phyloP scores from a whole-genome alignment of 768 basidiomycete species.

The Agrocybe pediades region DNA sequence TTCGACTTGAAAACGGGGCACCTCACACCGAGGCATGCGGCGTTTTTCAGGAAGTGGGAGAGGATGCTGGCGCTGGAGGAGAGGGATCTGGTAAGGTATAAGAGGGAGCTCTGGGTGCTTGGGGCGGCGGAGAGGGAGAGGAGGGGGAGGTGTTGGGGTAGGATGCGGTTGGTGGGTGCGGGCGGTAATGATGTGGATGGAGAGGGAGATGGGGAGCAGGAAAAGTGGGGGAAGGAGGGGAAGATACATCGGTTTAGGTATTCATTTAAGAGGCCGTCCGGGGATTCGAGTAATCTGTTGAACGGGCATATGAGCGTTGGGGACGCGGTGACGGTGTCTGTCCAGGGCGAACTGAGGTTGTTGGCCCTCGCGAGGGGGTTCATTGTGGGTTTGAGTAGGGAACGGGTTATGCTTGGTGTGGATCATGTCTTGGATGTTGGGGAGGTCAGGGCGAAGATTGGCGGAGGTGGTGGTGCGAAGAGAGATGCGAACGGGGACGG shows the following conservation, averaged over 20 bases:
- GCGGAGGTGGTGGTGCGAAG: not conserved
- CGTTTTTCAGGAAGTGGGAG: slow-evolving; percentile 94
- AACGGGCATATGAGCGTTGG: slow-evolving; percentile 78
- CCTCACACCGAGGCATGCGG: slow-evolving; percentile 61
- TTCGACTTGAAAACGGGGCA: slow-evolving; percentile 83
- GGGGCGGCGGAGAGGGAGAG: slow-evolving; percentile 76
- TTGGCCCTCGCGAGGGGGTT: slow-evolving; percentile 84
- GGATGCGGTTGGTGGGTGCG: slow-evolving; percentile 52
- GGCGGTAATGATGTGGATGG: not conserved
- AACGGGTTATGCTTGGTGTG: slow-evolving; percentile 72
- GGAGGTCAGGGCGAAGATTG: slow-evolving; percentile 10
- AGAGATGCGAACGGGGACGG: not conserved
- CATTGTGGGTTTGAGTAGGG: slow-evolving; percentile 69
- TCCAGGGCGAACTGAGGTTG: slow-evolving; percentile 72
- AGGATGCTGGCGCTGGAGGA: slow-evolving; percentile 82
- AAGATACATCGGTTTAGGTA: slow-evolving; percentile 84
- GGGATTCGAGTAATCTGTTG: slow-evolving; percentile 46
- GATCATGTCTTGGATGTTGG: slow-evolving; percentile 65
- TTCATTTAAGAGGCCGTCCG: slow-evolving; percentile 53
- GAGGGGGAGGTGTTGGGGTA: slow-evolving; percentile 81
- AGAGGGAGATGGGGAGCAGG: slow-evolving; percentile 11
- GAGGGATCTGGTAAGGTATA: slow-evolving; percentile 79
- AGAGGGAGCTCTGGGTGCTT: slow-evolving; percentile 94
- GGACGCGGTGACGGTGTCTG: slow-evolving; percentile 85
- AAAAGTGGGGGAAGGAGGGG: slow-evolving; percentile 31